Base-by-base conservation (phyloP, 305 asterid genomes). In the Fraxinus floribunda region DNA sequence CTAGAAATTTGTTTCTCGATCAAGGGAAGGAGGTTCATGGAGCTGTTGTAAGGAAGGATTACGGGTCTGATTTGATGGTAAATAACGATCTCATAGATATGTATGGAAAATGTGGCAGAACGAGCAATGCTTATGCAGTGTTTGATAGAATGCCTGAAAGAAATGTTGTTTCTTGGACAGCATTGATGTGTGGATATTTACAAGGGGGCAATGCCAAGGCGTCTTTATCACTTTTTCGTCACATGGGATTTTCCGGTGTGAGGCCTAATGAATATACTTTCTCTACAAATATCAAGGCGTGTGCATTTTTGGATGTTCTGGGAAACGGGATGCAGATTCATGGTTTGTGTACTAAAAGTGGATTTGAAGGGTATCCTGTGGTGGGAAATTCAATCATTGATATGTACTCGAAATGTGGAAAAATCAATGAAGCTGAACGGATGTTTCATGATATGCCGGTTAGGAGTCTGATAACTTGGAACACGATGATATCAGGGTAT, bases 121-220 rank as follows among this genome's bases (percentile, higher is more conserved):
- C 86, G 78, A 83, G 82, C 3, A 32, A 62, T 3, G 94, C 94
- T 9, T 83, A 36, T 72, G 41, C 0, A 0, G 87, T 91, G 91
- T 92, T 92, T 57, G 88, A 88, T 66, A 78, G 35, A 90, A 92
- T 92, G 97, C 87, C 82, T 52, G 84, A 86, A 7, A 89, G 92
- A 18, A 88, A 89, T 81, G 91, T 91, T 49, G 94, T 92, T 78
- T 89, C 94, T 71, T 92, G 97, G 97, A 89, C 94, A 38, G 82
- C 92, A 72, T 79, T 90, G 22, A 91, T 90, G 92, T 85, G 90
- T 80, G 93, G 88, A 55, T 85, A 88, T 84, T 66, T 92, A 72
- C 84, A 78, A 46, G 26, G 39, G 6, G 85, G 88, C 78, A 78
- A 85, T 71, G 89, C 88, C 2, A 79, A 79, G 76, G 88, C 83